A percentile compares a stretch with the other conserved stretches of the same genome.
Evolutionary conservation across 2,329 filamentous ascomycete genomes (phyloP).

Genomic region (Exophiala dermatitidis): DNA sequence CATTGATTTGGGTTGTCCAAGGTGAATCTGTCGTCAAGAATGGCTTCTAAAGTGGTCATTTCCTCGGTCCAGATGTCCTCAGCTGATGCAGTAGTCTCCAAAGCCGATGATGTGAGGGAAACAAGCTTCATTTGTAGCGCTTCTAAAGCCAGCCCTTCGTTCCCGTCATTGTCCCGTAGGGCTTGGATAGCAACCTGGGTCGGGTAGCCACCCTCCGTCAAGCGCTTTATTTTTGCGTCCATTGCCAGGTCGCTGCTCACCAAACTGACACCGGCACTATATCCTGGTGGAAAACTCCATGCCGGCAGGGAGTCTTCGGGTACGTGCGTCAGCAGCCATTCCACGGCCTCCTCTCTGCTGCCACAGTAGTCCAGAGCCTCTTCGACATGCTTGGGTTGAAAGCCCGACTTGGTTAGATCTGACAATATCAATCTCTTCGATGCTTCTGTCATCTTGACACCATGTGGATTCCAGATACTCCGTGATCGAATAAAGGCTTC

Average conservation of each 20-base stretch:
- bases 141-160: slow-evolving; percentile 72
- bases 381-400: slow-evolving; percentile 79
- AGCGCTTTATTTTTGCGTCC: slow-evolving; percentile 73
- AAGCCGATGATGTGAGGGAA: slow-evolving; percentile 14
- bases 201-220: slow-evolving; percentile 78
- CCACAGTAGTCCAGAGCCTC: slow-evolving; percentile 84
- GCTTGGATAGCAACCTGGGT: slow-evolving; percentile 72
- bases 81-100: slow-evolving; percentile 24
- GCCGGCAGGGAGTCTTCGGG: slow-evolving; percentile 92
- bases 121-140: slow-evolving; percentile 63
- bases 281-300: slow-evolving; percentile 87
- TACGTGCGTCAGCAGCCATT: slow-evolving; percentile 94
- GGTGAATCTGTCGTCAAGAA: slow-evolving; percentile 68
- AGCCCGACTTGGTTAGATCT: slow-evolving; percentile 71
- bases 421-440: slow-evolving; percentile 58
- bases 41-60: slow-evolving; percentile 72
- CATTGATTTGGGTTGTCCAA: slow-evolving; percentile 57
- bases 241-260: slow-evolving; percentile 72
- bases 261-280: slow-evolving; percentile 81
- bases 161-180: slow-evolving; percentile 60
- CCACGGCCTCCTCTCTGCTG: slow-evolving; percentile 82
- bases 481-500: slow-evolving; percentile 71
- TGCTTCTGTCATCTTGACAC: slow-evolving; percentile 54
- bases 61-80: slow-evolving; percentile 74
- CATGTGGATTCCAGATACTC: slow-evolving; percentile 81